phyloP scores from a whole-genome alignment of 2,329 filamentous ascomycete genomes.

The Trichophyton simii region DNA sequence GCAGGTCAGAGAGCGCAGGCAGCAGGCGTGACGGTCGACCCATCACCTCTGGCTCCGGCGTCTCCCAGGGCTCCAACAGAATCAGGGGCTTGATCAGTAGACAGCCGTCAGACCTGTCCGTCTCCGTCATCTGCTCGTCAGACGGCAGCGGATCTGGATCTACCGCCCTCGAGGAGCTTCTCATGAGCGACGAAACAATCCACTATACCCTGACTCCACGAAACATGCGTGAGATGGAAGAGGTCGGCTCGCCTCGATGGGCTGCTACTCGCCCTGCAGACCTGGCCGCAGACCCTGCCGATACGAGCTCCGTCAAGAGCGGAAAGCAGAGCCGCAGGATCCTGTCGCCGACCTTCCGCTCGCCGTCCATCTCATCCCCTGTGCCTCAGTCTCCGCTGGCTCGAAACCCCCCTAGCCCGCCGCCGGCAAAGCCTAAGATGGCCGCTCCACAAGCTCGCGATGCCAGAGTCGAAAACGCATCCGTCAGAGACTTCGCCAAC shows the following conservation, averaged over 20 bases:
- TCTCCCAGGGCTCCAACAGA: slow-evolving; percentile 30
- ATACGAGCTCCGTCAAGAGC: background rate
- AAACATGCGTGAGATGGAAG: slow-evolving; percentile 61
- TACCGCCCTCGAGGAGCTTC: slow-evolving; percentile 63
- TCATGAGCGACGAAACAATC: slow-evolving; percentile 69
- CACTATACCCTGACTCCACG: slow-evolving; percentile 72
- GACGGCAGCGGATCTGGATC: slow-evolving; percentile 39
- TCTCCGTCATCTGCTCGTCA: background rate
- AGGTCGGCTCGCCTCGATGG: slow-evolving; percentile 25
- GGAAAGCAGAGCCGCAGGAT: background rate
- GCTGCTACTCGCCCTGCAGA: slow-evolving; percentile 23
- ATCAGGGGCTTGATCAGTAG: slow-evolving; percentile 32
- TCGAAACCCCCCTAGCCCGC: background rate
- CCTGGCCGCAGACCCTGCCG: slow-evolving; percentile 23
- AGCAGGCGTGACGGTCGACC: slow-evolving; percentile 28
- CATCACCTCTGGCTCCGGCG: slow-evolving; percentile 28
- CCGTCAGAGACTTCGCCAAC: slow-evolving; percentile 70
- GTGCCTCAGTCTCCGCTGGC: background rate
- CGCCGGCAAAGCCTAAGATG: slow-evolving; percentile 5
- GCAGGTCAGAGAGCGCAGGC: slow-evolving; percentile 30
- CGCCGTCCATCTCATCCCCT: background rate
- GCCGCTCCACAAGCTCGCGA: slow-evolving; percentile 48
- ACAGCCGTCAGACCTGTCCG: slow-evolving; percentile 12
- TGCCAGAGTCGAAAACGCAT: slow-evolving; percentile 56
- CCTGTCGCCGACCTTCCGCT: background rate